These are phyloP conservation scores for Fragaria nilgerrensis DNA, from an alignment of 306 rosid species.

Conservation along the genomic window DNA sequence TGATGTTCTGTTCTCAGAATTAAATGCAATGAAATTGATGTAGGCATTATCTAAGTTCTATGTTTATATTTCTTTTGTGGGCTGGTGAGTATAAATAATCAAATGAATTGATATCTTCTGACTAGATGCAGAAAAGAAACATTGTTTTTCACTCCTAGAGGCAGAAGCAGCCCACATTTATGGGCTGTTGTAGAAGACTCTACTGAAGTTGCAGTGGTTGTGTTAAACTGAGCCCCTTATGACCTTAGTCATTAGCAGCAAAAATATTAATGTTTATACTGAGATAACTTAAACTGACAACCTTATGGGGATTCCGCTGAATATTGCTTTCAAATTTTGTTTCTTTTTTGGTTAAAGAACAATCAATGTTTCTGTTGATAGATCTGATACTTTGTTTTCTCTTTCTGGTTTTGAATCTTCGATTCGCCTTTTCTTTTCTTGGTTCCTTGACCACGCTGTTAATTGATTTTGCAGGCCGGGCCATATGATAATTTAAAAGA, in stretches of 20 bases:
- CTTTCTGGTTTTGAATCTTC: background rate
- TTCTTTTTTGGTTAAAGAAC: background rate
- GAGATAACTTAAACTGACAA: background rate
- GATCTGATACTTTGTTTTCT: background rate
- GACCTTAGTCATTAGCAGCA: background rate
- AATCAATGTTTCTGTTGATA: background rate
- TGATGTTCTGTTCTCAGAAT: background rate
- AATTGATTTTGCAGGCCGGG: slow-evolving; percentile 56
- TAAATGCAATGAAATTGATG: background rate
- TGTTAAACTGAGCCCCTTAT: background rate
- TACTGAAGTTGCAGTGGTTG: background rate
- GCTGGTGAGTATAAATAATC: background rate
- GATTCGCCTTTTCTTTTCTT: background rate
- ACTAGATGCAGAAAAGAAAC: background rate
- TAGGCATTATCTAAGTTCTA: background rate
- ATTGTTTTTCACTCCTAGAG: background rate
- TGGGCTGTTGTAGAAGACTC: background rate
- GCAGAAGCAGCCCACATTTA: background rate
- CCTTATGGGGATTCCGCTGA: background rate
- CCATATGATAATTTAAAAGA: slow-evolving; percentile 90
- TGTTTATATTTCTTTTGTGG: background rate
- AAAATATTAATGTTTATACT: background rate
- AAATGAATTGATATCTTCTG: background rate
- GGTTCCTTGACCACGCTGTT: background rate
- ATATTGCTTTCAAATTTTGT: background rate